Evolutionary conservation across 371 early-diverging fungal genomes (phyloP), one percentile per base, ranked within the genome.

Genomic region (Gilbertella persicaria): DNA sequence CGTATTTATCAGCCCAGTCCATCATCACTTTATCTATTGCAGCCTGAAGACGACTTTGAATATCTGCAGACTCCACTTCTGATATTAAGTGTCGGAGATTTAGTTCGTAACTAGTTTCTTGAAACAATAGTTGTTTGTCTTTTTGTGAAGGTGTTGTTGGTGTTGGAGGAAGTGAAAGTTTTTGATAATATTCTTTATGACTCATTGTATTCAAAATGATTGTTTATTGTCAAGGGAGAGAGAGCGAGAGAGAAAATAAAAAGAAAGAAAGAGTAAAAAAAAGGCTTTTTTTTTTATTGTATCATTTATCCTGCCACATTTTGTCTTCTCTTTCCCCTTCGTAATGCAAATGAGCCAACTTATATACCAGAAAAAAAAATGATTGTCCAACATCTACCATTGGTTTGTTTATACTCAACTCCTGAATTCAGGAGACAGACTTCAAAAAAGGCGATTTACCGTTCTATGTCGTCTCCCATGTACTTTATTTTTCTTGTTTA

Each of bases 1-100:
- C 52, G 14, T 64, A 50, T 21, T 44, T 55, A 13, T 64, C 49
- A 26, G 49, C 23, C 60, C 60, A 64, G n/a, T 23, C 36, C 2
- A 28, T 3, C 5, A 49, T 38, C 0, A 53, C 30, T 14, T 55
- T 47, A 14, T 60, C 56, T 26, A 60, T 43, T 10, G 53, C 49
- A 0, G 16, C 20, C n/a, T 55, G 38, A 5, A 64, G 14, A 9
- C 24, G 42, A 17, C 45, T 33, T 50, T 51, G 58, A 20, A 64
- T 26, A 8, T 45, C 46, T 8, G 25, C 35, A 33, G 43, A 54
- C 19, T 59, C 52, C 2, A 60, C 44, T 28, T 62, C 28, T 7
- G 19, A 16, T 3, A 53, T 49, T 3, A 52, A 9, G 0, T n/a
- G 20, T 42, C 39, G 29, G 1, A 62, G 20, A 13, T 53, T 44